Base-by-base conservation (phyloP, 768 basidiomycete genomes). In the Astraeus odoratus region DNA sequence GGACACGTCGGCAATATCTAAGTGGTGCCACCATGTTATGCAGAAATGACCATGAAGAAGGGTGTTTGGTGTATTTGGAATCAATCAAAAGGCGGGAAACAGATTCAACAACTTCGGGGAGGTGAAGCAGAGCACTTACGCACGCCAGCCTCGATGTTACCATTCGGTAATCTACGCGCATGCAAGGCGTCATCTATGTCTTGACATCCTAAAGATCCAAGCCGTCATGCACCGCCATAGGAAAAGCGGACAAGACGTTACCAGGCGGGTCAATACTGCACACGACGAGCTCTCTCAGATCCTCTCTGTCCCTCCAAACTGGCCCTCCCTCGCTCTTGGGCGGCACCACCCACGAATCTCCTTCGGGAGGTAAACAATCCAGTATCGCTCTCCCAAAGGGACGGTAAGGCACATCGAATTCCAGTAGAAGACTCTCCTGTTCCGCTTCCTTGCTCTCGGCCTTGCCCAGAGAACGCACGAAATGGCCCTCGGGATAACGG, bases 121-220 rank as follows among this genome's bases (percentile, higher is more conserved):
- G 25, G 24, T 23, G 18, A 19, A 20, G 5, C n/a, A 27, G 44
- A n/a, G n/a, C 5, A 87, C 94, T 74, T 57, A 98, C 95, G 95
- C 54, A 99, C 96, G 43, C 96, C 96, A 26, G 93, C 92, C 60
- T 99, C 91, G 47, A 97, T 86, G 63, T 94, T 91, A 2, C 95
- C 95, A 56, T 94, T 95, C 0, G 91, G 82, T 16, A 99, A 67
- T 23, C 65, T 73, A 34, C 85, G 75, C 12, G 95, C 96, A 63
- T 99, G 96, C 12, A 99, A 68, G 0, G 96, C 96, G 62, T 99
- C 96, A 56, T 99, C 96, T 15, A 99, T 99, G 67, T 99, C 96
- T 57, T 95, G 90, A 67, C 96, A 98, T 37, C 80, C 93, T 94
- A 47, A 27, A n/a, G n/a, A n/a, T n/a, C n/a, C 19, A 9, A 46